phyloP scores from a whole-genome alignment of 2,329 filamentous ascomycete genomes.

The Graphilbum fragrans region DNA sequence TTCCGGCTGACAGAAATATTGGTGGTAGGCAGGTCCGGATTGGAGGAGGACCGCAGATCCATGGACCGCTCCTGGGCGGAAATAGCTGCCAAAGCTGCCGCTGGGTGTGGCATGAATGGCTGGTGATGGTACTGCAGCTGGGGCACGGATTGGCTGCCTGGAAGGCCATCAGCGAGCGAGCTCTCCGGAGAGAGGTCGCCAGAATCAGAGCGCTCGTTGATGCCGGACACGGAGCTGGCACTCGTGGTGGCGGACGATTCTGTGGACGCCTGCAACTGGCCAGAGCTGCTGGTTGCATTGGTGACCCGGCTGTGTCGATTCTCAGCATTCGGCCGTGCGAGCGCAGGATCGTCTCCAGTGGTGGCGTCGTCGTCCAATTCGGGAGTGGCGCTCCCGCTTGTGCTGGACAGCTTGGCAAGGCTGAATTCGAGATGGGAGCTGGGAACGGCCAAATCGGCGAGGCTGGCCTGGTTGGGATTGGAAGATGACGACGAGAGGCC shows the following conservation, averaged over 20 bases:
- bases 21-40: slow-evolving; percentile 38
- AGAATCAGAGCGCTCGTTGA: slow-evolving; percentile 31
- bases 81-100: slow-evolving; percentile 1
- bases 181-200: slow-evolving; percentile 36
- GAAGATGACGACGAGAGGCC: not conserved
- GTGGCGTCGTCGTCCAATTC: slow-evolving; percentile 20
- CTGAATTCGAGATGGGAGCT: not conserved
- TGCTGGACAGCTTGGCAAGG: not conserved
- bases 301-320: slow-evolving; percentile 41
- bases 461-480: not conserved
- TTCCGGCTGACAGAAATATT: slow-evolving; percentile 44
- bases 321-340: slow-evolving; percentile 18
- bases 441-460: not conserved
- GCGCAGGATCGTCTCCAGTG: slow-evolving; percentile 16
- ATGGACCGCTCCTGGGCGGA: slow-evolving; percentile 21
- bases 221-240: slow-evolving; percentile 40
- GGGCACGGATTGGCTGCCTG: slow-evolving; percentile 34
- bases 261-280: slow-evolving; percentile 34
- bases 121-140: slow-evolving; percentile 52
- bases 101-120: slow-evolving; percentile 21
- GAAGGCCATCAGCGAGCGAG: slow-evolving; percentile 32
- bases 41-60: slow-evolving; percentile 33
- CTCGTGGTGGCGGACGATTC: slow-evolving; percentile 44
- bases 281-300: slow-evolving; percentile 35
- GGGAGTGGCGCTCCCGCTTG: not conserved